Conservation (phyloP, 495 filamentous ascomycete genomes). For the Penicillium soppii region DNA sequence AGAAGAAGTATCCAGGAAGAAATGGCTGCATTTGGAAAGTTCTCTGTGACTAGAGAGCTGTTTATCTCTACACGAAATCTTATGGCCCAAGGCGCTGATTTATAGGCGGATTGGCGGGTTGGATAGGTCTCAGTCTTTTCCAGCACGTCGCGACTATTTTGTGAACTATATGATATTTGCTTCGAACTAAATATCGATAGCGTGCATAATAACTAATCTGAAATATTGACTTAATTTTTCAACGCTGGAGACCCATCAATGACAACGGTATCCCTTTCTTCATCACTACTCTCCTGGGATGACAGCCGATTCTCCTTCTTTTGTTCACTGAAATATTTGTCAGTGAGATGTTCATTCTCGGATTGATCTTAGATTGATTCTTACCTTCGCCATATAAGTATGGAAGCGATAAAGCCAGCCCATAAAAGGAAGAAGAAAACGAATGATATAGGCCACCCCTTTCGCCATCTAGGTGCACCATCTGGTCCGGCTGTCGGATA, state of each 20-base stretch:
- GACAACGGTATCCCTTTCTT: conserved; percentile 11
- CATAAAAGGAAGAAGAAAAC: conserved; percentile 41
- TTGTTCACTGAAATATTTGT: conserved; percentile 11
- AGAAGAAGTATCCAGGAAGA: too few species aligned
- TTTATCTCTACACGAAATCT: too few species aligned
- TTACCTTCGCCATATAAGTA: conserved; percentile 36
- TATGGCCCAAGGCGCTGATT: too few species aligned
- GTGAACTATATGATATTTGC: too few species aligned
- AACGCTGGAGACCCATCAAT: background rate
- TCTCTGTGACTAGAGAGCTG: too few species aligned
- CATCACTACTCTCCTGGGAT: conserved; percentile 12
- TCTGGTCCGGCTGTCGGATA: conserved; percentile 43
- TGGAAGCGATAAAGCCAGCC: conserved; percentile 38
- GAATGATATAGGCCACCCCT: conserved; percentile 45
- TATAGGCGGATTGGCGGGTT: too few species aligned
- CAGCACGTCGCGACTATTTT: too few species aligned
- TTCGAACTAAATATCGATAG: too few species aligned
- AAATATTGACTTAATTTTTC: background rate
- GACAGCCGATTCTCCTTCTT: background rate
- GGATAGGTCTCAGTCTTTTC: too few species aligned
- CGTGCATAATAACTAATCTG: too few species aligned
- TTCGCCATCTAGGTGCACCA: conserved; percentile 45
- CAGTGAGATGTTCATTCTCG: background rate
- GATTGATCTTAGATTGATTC: background rate
- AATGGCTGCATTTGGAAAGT: too few species aligned